phyloP scores from a whole-genome alignment of 2,329 filamentous ascomycete genomes.

The Thermoascus crustaceus region DNA sequence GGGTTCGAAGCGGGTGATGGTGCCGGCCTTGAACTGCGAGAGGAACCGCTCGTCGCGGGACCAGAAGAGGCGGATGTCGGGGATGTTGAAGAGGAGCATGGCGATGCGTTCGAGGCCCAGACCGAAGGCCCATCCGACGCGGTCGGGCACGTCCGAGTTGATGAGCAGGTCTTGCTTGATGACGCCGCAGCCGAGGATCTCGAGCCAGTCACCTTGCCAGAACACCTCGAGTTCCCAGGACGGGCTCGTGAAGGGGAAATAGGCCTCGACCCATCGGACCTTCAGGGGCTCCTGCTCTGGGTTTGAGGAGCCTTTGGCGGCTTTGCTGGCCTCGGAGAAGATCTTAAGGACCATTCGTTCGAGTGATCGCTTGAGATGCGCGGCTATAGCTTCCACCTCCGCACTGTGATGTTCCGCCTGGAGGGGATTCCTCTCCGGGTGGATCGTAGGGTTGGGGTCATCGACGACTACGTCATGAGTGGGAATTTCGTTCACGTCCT shows the following conservation, averaged over 20 bases:
- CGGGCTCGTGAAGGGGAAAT: slow-evolving; percentile 93
- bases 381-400: slow-evolving; percentile 73
- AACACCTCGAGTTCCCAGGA: slow-evolving; percentile 95
- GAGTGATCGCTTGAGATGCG: slow-evolving; percentile 80
- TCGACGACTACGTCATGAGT: slow-evolving; percentile 68
- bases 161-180: slow-evolving; percentile 74
- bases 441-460: slow-evolving; percentile 70
- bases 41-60: slow-evolving; percentile 76
- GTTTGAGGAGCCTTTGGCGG: slow-evolving; percentile 47
- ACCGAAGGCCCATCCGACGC: slow-evolving; percentile 92
- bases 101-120: slow-evolving; percentile 89
- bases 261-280: slow-evolving; percentile 92
- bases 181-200: slow-evolving; percentile 88
- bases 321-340: slow-evolving; percentile 67
- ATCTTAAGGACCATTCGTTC: slow-evolving; percentile 86
- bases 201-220: slow-evolving; percentile 91
- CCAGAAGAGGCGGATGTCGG: slow-evolving; percentile 96
- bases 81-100: slow-evolving; percentile 94
- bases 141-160: slow-evolving; percentile 64
- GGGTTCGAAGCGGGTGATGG: slow-evolving; percentile 61
- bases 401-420: slow-evolving; percentile 62
- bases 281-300: slow-evolving; percentile 62
- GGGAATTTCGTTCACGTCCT: slow-evolving; percentile 64
- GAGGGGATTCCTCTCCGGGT: slow-evolving; percentile 72
- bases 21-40: slow-evolving; percentile 60